Conservation (phyloP, 306 rosid species). For the Hippophae gyantsensis region DNA sequence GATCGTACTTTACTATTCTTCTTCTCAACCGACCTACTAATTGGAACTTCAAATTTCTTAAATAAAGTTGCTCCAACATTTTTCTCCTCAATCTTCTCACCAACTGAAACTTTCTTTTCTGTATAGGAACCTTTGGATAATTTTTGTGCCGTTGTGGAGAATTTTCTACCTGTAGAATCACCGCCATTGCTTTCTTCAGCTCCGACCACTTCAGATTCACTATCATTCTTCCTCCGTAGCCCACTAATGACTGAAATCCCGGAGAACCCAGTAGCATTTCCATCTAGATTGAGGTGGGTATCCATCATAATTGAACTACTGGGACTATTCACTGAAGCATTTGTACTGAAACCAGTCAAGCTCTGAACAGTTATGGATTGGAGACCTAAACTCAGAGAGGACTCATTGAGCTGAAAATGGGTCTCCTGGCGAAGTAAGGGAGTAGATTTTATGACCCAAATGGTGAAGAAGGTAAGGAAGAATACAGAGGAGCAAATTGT, state of each 20-base stretch:
- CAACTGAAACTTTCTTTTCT: constrained; percentile 8
- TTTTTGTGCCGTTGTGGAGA: constrained; percentile 19
- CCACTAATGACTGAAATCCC: constrained; percentile 24
- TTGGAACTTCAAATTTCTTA: constrained; percentile 15
- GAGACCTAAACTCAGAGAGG: constrained; percentile 22
- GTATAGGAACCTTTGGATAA: constrained; percentile 11
- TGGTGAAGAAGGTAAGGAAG: constrained; percentile 46
- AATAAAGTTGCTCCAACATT: constrained; percentile 12
- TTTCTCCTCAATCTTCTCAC: constrained; percentile 15
- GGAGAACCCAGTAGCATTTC: constrained; percentile 26
- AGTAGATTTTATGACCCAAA: constrained; percentile 48
- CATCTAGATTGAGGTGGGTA: constrained; percentile 28
- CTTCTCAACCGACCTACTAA: constrained; percentile 1
- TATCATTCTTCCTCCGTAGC: constrained; percentile 9
- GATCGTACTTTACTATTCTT: constrained; percentile 1
- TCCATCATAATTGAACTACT: constrained; percentile 28
- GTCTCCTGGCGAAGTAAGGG: constrained; percentile 33
- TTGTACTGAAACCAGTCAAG: constrained; percentile 19
- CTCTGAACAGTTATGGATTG: constrained; percentile 29
- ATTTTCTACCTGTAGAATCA: constrained; percentile 16
- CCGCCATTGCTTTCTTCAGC: constrained; percentile 17
- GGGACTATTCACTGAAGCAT: constrained; percentile 26
- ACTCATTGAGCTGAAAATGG: constrained; percentile 39
- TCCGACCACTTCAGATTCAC: constrained; percentile 21
- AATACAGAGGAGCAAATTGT: constrained; percentile 54